Evolutionary conservation across 768 basidiomycete genomes (phyloP), one percentile per base, ranked within the genome.

Genomic region (Scleroderma bovista): DNA sequence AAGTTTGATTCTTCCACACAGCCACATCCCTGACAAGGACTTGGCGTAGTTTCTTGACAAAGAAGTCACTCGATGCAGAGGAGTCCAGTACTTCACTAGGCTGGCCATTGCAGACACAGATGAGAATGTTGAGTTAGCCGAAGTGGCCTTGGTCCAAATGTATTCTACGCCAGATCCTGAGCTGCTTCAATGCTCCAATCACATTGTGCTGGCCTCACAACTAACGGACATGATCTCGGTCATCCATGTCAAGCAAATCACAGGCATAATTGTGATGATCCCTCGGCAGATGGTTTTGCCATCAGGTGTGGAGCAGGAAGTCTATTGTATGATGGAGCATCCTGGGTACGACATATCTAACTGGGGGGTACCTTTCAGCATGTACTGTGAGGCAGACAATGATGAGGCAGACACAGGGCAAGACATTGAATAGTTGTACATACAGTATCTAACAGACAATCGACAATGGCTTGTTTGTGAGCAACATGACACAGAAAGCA

Each of bases 61-160:
- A 29, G 26, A 29, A 29, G 9, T 29, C 26, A 29, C 26, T 29
- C 9, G 26, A 29, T 29, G 26, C 41, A 57, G 22, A 3, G 57
- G 58, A 38, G 57, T 60, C 3, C 48, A 29, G 20, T 56, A 55
- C 31, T 61, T 33, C 24, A 55, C 55, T 13, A 24, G 32, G 24
- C 29, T 56, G 19, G 17, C 31, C 17, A 33, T 50, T n/a, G 31
- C 19, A n/a, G 19, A 42, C 19, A 31, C 13, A n/a, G 34, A 50
- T 3, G 19, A 11, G 15, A 33, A 43, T 20, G 42, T 31, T 1
- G 16, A 43, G 13, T 44, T 43, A 12, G 7, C 15, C 36, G 48
- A 50, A 4, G 33, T 53, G 17, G 49, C 49, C 12, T 16, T 53
- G 9, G 13, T 53, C 16, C 48, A 39, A 16, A 37, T 53, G 17